Evolutionary conservation across 805 yeast species (phyloP).

Genomic region (Vanderwaltozyma polyspora): DNA sequence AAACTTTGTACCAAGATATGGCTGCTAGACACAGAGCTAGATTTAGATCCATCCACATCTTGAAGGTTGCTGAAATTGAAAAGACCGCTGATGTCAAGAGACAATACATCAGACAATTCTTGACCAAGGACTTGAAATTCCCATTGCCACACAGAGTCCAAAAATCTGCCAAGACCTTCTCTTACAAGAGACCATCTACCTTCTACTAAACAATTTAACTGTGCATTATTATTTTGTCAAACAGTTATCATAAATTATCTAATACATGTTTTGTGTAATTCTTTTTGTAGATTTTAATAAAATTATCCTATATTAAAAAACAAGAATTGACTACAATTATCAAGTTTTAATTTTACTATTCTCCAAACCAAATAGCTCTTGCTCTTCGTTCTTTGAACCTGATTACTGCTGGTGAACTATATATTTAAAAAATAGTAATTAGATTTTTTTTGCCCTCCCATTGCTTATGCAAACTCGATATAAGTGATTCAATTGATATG

Average conservation of each 20-base stretch:
- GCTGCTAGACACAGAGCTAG: slow-evolving; percentile 99
- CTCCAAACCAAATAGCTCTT: too few relatives aligned
- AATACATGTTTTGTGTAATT: slow-evolving; percentile 18
- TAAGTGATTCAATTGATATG: too few relatives aligned
- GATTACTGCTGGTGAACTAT: too few relatives aligned
- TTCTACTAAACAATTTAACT: slow-evolving; percentile 55
- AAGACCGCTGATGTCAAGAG: slow-evolving; percentile 98
- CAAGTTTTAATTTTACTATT: too few relatives aligned
- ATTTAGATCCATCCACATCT: slow-evolving; percentile 98
- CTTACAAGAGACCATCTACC: slow-evolving; percentile 92
- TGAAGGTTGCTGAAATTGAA: slow-evolving; percentile 98
- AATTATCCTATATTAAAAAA: slow-evolving; percentile 4
- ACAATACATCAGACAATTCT: slow-evolving; percentile 96
- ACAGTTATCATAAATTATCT: background rate
- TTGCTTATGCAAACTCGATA: too few relatives aligned
- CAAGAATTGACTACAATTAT: background rate
- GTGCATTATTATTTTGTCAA: slow-evolving; percentile 1
- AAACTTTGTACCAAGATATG: slow-evolving; percentile 97
- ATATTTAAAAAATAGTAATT: too few relatives aligned
- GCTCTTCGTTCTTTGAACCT: too few relatives aligned
- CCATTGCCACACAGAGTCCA: slow-evolving; percentile 99
- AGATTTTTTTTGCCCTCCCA: too few relatives aligned
- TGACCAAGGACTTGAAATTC: slow-evolving; percentile 92
- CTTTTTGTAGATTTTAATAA: slow-evolving; percentile 18
- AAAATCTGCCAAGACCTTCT: slow-evolving; percentile 78